Evolutionary conservation across 768 basidiomycete species (phyloP), one percentile per base, ranked within the genome.

Genomic region (Nidula microcarpa): DNA sequence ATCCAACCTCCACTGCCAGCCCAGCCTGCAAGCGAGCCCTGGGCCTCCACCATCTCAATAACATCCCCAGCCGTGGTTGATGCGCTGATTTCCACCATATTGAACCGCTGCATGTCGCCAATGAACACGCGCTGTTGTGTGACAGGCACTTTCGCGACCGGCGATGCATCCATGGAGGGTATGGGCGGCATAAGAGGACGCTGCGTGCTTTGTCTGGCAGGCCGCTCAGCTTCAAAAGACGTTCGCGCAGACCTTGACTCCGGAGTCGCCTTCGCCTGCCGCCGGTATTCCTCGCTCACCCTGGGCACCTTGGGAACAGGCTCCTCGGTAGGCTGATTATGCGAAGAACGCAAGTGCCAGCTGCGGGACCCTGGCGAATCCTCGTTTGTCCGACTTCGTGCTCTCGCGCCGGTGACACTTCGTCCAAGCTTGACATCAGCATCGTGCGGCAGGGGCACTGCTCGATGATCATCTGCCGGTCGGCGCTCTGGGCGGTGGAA

Each of bases 121-220:
- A 95, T 74, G 63, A 92, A 94, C 7, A 95, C 69, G 10, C 89
- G 78, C 62, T 88, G 88, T 59, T 88, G 87, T 16, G 72, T 71
- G 10, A 77, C 67, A 32, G 65, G 60, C 13, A 23, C 10, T 33
- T 44, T 47, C 32, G 3, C n/a, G 43, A 47, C 30, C 16, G 36
- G 35, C 23, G 43, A 45, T 10, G 45, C 13, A 10, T n/a, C 23
- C 44, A 30, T n/a, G 4, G 44, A 11, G 23, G 44, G 44, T 18
- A 46, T 46, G 23, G 44, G 1, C 4, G 44, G 44, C 23, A 46
- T 46, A 23, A 17, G 34, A 35, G 33, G 49, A 35, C 47, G 43
- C 37, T 39, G 33, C 17, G 32, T 9, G 30, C 43, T 53, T 10
- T 7, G 6, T 13, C 52, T 49, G 8, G 45, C 13, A 17, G 52